Evolutionary conservation across 768 basidiomycete genomes (phyloP).

Genomic region (Trichaptum fuscoviolaceum): DNA sequence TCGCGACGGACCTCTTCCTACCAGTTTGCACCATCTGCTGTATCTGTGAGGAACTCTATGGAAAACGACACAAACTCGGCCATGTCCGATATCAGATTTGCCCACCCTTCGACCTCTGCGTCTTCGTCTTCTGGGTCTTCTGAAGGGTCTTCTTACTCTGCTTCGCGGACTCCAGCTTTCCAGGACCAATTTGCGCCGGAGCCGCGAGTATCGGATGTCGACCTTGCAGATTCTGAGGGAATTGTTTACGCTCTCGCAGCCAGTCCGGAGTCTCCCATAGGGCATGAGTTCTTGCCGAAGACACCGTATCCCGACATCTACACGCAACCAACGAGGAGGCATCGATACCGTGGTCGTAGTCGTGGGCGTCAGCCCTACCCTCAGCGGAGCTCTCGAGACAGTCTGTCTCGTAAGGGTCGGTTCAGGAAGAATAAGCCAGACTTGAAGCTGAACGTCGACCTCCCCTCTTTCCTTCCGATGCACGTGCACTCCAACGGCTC

Average conservation of each 20-base stretch:
- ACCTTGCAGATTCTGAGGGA: background rate
- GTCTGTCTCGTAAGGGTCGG: background rate
- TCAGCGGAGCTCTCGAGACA: background rate
- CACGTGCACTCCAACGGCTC: background rate
- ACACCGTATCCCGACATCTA: background rate
- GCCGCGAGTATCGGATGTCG: background rate
- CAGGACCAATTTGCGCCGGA: background rate
- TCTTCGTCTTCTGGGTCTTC: background rate
- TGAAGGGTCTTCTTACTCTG: background rate
- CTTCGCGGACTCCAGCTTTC: background rate
- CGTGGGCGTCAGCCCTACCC: background rate
- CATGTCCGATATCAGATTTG: background rate
- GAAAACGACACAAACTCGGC: background rate
- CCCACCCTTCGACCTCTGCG: background rate
- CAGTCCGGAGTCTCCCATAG: background rate
- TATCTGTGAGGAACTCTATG: background rate
- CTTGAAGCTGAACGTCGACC: background rate
- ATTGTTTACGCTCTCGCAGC: background rate
- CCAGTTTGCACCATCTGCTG: background rate
- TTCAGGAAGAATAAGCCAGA: background rate
- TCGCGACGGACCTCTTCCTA: background rate
- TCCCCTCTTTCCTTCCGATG: background rate
- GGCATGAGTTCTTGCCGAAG: background rate
- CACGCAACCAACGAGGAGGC: background rate
- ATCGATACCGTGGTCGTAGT: background rate